Base-by-base conservation (phyloP, 1,139 yeast genomes). In the Taphrina pruni region DNA sequence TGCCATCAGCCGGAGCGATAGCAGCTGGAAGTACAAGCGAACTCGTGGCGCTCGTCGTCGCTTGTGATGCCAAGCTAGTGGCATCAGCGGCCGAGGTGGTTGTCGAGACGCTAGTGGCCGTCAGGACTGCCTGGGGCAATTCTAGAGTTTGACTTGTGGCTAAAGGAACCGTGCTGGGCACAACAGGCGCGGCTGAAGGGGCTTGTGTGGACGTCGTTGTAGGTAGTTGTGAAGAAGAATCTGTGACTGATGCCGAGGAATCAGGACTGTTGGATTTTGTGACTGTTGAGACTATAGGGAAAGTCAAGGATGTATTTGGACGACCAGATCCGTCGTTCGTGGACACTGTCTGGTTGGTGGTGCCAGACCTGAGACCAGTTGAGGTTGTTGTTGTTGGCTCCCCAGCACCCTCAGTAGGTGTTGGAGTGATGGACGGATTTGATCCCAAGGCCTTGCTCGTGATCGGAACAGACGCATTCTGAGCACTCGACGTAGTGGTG, bases 1-100 rank as follows among this genome's bases (percentile, higher is more conserved):
- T 71, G 8, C 74, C 75, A 3, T 75, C 79, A 32, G 79, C 75
- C 4, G 83, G 83, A 2, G 80, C 79, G 71, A 80, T 80, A 41
- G 76, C 76, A 71, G 77, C 76, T 26, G 83, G 83, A 62, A 80
- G 74, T 3, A 66, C 65, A 7, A 67, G 65, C 9, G 74, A 69
- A 3, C 32, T n/a, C n/a, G 60, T 56, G 1, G 60, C 60, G 14
- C 43, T 38, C 14, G 57, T 35, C 12, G 36, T 50, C 54, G 32
- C 36, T 26, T 20, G 21, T 6, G 57, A 7, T 12, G 57, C 57
- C 26, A 12, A 12, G 17, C 43, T 36, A 2, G 57, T 17, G 21
- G 35, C 38, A 14, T 14, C 38, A 11, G 57, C 26, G 12, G 43
- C 8, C 8, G 43, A 20, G 9, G 54, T 50, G 9, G 54, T 21